Evolutionary conservation across 768 basidiomycete genomes (phyloP).

Genomic region (Mycena albidolilacea): DNA sequence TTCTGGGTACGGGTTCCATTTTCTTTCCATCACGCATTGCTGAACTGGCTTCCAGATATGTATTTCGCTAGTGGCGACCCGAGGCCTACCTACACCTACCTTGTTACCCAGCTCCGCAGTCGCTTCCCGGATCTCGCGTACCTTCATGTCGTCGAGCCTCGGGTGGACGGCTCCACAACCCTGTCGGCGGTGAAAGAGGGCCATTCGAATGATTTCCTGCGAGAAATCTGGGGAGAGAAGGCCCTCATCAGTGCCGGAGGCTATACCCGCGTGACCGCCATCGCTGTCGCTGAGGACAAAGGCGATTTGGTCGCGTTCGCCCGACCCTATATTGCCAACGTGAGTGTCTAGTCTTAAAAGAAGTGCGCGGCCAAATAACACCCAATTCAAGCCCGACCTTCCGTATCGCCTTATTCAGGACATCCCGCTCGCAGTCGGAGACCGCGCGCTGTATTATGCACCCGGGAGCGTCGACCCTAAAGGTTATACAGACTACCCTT

Average conservation of each 20-base stretch:
- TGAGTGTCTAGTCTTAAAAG: slow-evolving; percentile 39
- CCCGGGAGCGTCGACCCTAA: neutral
- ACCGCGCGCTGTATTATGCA: slow-evolving; percentile 42
- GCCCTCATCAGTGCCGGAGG: slow-evolving; percentile 45
- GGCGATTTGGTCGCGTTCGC: slow-evolving; percentile 54
- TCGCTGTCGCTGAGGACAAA: slow-evolving; percentile 48
- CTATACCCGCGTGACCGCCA: slow-evolving; percentile 49
- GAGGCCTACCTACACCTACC: slow-evolving; percentile 58
- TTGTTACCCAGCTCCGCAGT: slow-evolving; percentile 54
- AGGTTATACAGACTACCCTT: neutral
- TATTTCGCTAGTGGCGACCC: slow-evolving; percentile 56
- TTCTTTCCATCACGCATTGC: slow-evolving; percentile 29
- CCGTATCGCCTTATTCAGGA: slow-evolving; percentile 48
- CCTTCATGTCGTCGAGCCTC: slow-evolving; percentile 60
- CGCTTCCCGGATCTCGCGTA: slow-evolving; percentile 60
- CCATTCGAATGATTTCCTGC: slow-evolving; percentile 53
- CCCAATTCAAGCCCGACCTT: slow-evolving; percentile 48
- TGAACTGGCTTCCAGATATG: slow-evolving; percentile 51
- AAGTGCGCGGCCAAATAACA: neutral
- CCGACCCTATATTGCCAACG: slow-evolving; percentile 56
- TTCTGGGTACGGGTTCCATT: slow-evolving; percentile 43
- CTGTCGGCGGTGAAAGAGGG: slow-evolving; percentile 4
- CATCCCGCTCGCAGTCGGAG: slow-evolving; percentile 44
- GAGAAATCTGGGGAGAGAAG: slow-evolving; percentile 53
- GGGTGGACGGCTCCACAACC: slow-evolving; percentile 35